These are phyloP conservation scores for Fonsecaea multimorphosa DNA, from an alignment of 2,329 filamentous ascomycete genomes.

Conservation along the genomic window DNA sequence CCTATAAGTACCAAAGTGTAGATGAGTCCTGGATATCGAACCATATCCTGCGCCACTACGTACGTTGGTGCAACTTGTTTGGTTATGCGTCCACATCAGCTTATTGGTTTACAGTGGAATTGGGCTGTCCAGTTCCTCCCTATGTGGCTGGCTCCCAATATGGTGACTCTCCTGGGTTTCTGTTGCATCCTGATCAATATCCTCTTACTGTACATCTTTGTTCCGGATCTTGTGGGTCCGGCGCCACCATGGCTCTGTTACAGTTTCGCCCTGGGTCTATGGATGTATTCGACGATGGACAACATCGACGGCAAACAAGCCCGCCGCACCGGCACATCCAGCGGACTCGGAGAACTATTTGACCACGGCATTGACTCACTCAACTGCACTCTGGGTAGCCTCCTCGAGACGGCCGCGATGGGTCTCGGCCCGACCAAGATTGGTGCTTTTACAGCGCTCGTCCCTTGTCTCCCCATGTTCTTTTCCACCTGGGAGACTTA, in stretches of 20 bases:
- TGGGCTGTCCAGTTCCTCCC: slow-evolving; percentile 89
- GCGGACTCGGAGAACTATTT: slow-evolving; percentile 92
- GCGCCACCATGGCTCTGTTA: slow-evolving; percentile 92
- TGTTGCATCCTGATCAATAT: slow-evolving; percentile 91
- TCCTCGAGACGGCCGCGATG: slow-evolving; percentile 92
- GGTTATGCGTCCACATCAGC: slow-evolving; percentile 12
- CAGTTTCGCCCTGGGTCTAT: slow-evolving; percentile 92
- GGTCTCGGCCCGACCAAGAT: slow-evolving; percentile 82
- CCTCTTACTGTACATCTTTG: slow-evolving; percentile 72
- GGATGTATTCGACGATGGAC: slow-evolving; percentile 99
- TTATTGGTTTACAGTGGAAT: slow-evolving; percentile 75
- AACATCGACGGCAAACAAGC: slow-evolving; percentile 99
- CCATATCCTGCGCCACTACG: slow-evolving; percentile 93
- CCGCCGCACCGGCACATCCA: slow-evolving; percentile 90
- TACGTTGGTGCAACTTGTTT: slow-evolving; percentile 53
- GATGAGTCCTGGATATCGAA: slow-evolving; percentile 93
- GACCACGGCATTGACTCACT: slow-evolving; percentile 98
- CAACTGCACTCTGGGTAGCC: slow-evolving; percentile 91
- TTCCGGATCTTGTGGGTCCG: slow-evolving; percentile 89
- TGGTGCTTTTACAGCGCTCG: slow-evolving; percentile 88
- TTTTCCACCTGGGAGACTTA: slow-evolving; percentile 99
- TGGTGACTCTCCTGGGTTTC: slow-evolving; percentile 95
- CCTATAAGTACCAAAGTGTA: slow-evolving; percentile 96
- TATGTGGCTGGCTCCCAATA: slow-evolving; percentile 96
- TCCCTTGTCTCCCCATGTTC: slow-evolving; percentile 96